Evolutionary conservation across 495 filamentous ascomycete genomes (phyloP), one percentile per base, ranked within the genome.

Genomic region (Penicillium lividum): DNA sequence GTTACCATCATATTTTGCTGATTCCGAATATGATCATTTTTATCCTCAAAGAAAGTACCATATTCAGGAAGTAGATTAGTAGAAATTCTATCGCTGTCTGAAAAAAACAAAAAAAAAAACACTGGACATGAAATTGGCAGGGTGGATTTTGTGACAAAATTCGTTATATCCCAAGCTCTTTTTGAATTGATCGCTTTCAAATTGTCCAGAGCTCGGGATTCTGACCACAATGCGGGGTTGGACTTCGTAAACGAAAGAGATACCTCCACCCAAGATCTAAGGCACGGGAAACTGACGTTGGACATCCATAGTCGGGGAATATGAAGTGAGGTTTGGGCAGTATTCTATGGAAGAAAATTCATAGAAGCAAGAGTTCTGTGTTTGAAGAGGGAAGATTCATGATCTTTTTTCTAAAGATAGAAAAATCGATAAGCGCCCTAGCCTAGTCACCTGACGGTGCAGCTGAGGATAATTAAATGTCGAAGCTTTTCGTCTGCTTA

Each of bases 211-310:
- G 51, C 67, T 67, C 6, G 72, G 71, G 40, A 66, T 58, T 57
- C 75, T 77, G 53, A 75, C 71, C 48, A 75, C 69, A 45, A 75
- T 75, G 42, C 43, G 64, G 63, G 68, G 69, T 54, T 77, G 63
- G n/a, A 74, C 70, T 49, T 75, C 71, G 53, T 75, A 75, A 25
- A 74, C 69, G 29, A 68, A 73, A 27, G 67, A 71, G 57, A 73
- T 76, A 16, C 55, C 70, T 68, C 72, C 70, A 27, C 68, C n/a
- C n/a, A n/a, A 70, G 27, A 74, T 51, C 72, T 68, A 71, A 40
- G 67, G 62, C 16, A 72, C 66, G 31, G 68, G 71, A 52, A 70
- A 70, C 47, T 66, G 54, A 0, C 38, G 53, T 60, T 57, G 60
- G 22, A 62, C 55, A 59, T 61, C 28, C 69, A 69, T 74, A 13